Evolutionary conservation across 768 basidiomycete species (phyloP).

Genomic region (Pulveroboletus ravenelii): DNA sequence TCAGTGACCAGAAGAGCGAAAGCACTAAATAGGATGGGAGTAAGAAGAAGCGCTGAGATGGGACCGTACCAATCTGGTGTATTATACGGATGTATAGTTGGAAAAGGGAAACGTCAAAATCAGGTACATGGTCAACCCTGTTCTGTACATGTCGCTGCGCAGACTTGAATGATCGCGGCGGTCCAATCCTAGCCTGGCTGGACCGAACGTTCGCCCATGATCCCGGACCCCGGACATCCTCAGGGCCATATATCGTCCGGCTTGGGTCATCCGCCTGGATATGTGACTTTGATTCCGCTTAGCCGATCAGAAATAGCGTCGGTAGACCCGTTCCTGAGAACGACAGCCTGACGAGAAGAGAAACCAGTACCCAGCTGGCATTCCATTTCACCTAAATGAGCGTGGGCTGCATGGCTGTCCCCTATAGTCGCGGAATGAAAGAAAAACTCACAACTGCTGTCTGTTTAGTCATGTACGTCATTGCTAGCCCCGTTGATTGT

Average conservation of each 20-base stretch:
- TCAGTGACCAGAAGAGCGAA: background rate
- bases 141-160: background rate
- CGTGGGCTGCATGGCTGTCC: too few species aligned
- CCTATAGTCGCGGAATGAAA: too few species aligned
- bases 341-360: too few species aligned
- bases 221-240: slow-evolving; percentile 2
- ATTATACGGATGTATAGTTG: slow-evolving; percentile 11
- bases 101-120: slow-evolving; percentile 8
- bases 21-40: background rate
- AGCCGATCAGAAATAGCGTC: background rate
- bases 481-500: too few species aligned
- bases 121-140: slow-evolving; percentile 14
- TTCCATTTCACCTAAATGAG: too few species aligned
- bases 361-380: too few species aligned
- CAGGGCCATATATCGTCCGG: background rate
- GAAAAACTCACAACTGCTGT: too few species aligned
- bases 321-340: background rate
- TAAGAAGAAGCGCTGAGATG: slow-evolving; percentile 1
- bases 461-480: too few species aligned
- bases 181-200: slow-evolving; percentile 9
- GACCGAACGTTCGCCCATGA: slow-evolving; percentile 11
- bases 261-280: background rate
- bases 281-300: background rate
- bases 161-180: slow-evolving; percentile 1
- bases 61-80: background rate